Evolutionary conservation across 2,329 filamentous ascomycete species (phyloP), one percentile per base, ranked within the genome.

Genomic region (Aspergillus viridinutans): DNA sequence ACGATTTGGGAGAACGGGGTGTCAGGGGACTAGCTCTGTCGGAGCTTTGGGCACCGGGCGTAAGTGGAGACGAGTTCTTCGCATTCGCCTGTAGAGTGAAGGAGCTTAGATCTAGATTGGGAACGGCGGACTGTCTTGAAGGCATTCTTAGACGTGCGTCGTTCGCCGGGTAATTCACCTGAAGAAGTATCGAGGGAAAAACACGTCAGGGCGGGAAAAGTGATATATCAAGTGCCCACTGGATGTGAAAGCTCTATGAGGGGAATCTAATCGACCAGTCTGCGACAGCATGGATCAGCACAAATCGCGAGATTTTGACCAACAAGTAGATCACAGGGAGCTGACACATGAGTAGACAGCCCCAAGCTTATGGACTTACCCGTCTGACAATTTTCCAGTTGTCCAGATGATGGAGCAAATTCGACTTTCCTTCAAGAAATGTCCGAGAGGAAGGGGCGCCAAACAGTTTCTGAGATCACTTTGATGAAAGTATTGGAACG

Each of bases 1-100:
- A 62, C 26, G 72, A 74, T 57, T 72, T 74, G 40, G 72, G 72
- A 47, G 73, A 75, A 56, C 68, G 71, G 47, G 73, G 72, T 50
- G 72, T 72, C 57, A 74, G 60, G 56, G 72, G 70, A 60, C 69
- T 72, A 23, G 63, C 66, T 6, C 69, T 67, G 47, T 73, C 71
- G 20, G 72, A 70, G 54, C 71, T 74, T 58, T 70, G 68, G 49
- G 62, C 69, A 60, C 69, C 68, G 42, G 72, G 71, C 17, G 71
- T 69, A 48, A 72, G 63, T 57, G 72, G 71, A 54, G 69, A 69
- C 8, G 67, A 64, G 40, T 65, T 61, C 59, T 71, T 72, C 50
- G 58, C 55, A 56, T 64, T 70, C 35, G 64, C 56, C 54, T 70
- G 67, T 20, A 69, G 61, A 52, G 66, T 71, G 55, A 68, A 65